These are phyloP conservation scores for Salix caprea DNA, from an alignment of 345 rosid genomes.

Conservation along the genomic window DNA sequence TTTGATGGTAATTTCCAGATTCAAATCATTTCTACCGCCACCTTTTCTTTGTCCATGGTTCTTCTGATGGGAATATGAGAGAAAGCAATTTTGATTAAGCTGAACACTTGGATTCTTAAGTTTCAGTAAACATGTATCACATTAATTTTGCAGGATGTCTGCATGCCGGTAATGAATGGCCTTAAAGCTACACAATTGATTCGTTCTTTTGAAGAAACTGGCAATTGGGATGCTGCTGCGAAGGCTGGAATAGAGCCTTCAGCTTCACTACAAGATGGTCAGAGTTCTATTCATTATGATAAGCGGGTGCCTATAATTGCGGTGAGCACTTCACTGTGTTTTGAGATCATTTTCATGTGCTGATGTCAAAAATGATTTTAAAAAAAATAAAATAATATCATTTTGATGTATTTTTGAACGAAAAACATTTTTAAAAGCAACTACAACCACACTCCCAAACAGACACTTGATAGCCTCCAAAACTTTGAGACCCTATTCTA, in stretches of 20 bases:
- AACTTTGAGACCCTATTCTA: background rate
- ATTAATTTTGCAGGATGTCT: slow-evolving; percentile 62
- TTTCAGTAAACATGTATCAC: background rate
- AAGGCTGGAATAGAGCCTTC: slow-evolving; percentile 61
- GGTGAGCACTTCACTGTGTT: slow-evolving; percentile 35
- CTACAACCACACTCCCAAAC: too few species aligned
- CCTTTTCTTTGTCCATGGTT: background rate
- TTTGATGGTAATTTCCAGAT: slow-evolving; percentile 54
- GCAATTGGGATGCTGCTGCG: slow-evolving; percentile 76
- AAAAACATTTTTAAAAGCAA: too few species aligned
- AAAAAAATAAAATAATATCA: too few species aligned
- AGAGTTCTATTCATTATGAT: slow-evolving; percentile 12
- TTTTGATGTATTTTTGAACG: too few species aligned
- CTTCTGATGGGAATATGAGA: background rate
- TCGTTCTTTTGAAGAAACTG: slow-evolving; percentile 78
- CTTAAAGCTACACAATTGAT: slow-evolving; percentile 86
- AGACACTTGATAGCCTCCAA: background rate
- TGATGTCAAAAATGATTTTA: too few species aligned
- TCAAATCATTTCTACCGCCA: background rate
- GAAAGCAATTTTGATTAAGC: background rate
- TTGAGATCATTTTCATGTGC: too few species aligned
- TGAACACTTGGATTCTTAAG: background rate
- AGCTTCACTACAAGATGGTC: slow-evolving; percentile 15
- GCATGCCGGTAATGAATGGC: slow-evolving; percentile 95
- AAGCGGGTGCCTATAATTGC: slow-evolving; percentile 77